Conservation (phyloP, 169 alveolate genomes). For the Eimeria acervulina region DNA sequence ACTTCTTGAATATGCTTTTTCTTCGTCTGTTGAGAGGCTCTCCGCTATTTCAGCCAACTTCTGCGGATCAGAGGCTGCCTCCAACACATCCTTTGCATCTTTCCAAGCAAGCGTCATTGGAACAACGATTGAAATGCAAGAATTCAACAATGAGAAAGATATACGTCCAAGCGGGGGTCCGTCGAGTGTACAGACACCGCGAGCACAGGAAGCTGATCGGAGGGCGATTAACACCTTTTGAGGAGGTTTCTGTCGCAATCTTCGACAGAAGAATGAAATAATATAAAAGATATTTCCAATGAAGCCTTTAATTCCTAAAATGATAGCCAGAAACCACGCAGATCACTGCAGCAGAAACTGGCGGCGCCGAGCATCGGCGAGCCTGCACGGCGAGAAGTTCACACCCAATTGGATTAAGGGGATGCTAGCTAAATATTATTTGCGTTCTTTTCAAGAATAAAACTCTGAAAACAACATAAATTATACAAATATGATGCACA, state of each 20-base stretch:
- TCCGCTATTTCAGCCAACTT: slow-evolving; percentile 43
- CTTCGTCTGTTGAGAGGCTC: slow-evolving; percentile 41
- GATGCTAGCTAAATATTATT: neutral
- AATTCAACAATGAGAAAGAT: neutral
- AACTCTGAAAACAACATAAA: too few species aligned
- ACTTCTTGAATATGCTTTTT: slow-evolving; percentile 3
- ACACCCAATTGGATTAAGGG: neutral
- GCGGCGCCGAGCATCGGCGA: slow-evolving; percentile 5
- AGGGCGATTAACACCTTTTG: neutral
- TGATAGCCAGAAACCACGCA: neutral
- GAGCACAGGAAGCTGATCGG: neutral
- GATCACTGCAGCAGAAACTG: neutral
- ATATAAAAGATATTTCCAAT: neutral
- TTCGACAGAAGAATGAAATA: neutral
- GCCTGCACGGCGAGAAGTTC: neutral
- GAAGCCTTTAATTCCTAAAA: neutral
- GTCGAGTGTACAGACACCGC: slow-evolving; percentile 52
- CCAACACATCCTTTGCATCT: slow-evolving; percentile 4
- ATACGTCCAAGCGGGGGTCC: neutral
- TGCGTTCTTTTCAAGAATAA: neutral
- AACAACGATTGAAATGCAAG: neutral
- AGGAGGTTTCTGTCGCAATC: neutral
- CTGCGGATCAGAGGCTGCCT: slow-evolving; percentile 74
- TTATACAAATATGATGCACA: neutral
- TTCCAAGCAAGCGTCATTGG: slow-evolving; percentile 8